Conservation (phyloP, 495 filamentous ascomycete genomes). For the Margaritispora aquatica region DNA sequence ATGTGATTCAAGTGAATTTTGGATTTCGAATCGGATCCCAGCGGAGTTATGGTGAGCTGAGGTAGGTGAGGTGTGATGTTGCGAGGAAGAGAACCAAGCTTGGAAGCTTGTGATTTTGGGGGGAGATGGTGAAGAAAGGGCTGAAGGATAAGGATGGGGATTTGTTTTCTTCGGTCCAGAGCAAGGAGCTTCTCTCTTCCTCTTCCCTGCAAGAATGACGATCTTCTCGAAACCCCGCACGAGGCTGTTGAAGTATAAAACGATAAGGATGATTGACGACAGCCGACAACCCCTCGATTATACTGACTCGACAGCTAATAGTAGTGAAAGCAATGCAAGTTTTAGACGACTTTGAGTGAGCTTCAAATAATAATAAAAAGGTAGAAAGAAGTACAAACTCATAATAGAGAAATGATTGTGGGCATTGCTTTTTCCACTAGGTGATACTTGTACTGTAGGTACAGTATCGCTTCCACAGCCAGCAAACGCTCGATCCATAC, state of each 20-base stretch:
- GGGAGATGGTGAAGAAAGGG: neutral
- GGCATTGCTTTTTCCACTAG: neutral
- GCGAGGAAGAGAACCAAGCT: neutral
- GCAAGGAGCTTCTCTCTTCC: neutral
- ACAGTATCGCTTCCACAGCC: too few relatives aligned
- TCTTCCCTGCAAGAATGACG: neutral
- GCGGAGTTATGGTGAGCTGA: too few relatives aligned
- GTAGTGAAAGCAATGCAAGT: too few relatives aligned
- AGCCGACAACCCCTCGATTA: neutral
- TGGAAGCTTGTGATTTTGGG: neutral
- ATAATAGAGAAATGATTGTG: neutral
- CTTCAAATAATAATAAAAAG: too few relatives aligned
- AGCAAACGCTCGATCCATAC: too few relatives aligned
- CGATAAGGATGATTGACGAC: neutral
- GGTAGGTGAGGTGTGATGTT: neutral
- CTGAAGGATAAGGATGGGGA: neutral
- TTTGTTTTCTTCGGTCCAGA: neutral
- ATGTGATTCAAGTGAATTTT: neutral
- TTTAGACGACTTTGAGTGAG: too few relatives aligned
- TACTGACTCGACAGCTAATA: too few relatives aligned
- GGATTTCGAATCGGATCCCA: too few relatives aligned
- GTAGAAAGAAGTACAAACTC: too few relatives aligned
- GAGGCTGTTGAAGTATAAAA: constrained; percentile 9
- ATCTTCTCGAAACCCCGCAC: constrained; percentile 17
- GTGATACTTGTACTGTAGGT: too few relatives aligned